Conservation (phyloP, 805 yeast species). For the Saturnispora galanensis region DNA sequence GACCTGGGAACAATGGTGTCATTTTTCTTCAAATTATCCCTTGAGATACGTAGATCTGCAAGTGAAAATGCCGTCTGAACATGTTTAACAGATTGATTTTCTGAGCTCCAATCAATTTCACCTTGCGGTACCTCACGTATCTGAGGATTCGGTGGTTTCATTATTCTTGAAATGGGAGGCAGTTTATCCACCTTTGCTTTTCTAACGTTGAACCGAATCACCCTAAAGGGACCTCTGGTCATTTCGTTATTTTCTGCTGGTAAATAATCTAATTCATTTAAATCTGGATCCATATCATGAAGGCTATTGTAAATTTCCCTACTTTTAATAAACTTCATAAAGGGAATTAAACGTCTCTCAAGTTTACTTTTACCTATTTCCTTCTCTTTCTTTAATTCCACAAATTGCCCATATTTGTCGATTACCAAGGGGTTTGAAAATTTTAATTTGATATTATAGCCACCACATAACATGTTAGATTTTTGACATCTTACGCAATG, state of each 20-base stretch:
- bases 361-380: constrained; percentile 5
- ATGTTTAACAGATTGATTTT: neutral
- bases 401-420: constrained; percentile 16
- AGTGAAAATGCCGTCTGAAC: constrained; percentile 1
- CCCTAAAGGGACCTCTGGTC: constrained; percentile 24
- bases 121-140: neutral
- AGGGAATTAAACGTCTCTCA: constrained; percentile 35
- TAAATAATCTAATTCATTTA: constrained; percentile 22
- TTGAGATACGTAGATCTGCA: neutral
- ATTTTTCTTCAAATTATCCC: neutral
- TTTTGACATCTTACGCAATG: constrained; percentile 37
- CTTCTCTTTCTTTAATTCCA: constrained; percentile 7
- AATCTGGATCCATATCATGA: constrained; percentile 29
- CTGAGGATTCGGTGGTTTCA: neutral
- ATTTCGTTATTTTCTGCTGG: constrained; percentile 21
- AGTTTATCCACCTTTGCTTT: neutral
- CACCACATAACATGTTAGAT: constrained; percentile 37
- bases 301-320: constrained; percentile 29
- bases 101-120: neutral
- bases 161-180: neutral
- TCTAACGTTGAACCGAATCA: neutral
- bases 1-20: constrained; percentile 19
- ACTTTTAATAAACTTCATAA: constrained; percentile 30
- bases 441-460: constrained; percentile 39
- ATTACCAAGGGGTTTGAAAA: constrained; percentile 36